A percentile compares a stretch with the other conserved stretches of the same genome.
Conservation (phyloP, 208 protist species). For the Leishmania major region DNA sequence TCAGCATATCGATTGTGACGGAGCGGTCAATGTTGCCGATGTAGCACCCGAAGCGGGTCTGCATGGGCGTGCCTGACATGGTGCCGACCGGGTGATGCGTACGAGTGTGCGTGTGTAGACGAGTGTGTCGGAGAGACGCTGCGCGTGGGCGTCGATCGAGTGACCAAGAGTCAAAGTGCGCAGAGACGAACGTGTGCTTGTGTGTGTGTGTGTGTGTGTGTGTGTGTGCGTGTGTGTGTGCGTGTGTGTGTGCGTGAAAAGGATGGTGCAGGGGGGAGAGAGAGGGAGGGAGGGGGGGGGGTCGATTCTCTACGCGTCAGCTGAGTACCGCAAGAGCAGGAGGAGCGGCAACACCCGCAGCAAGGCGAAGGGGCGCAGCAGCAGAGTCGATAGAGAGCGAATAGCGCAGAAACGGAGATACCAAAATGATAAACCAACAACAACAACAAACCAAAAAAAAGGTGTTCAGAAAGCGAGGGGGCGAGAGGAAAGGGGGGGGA, state of each 20-base stretch:
- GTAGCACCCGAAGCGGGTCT: constrained; percentile 81
- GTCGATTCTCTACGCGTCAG: not conserved
- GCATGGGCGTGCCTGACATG: constrained; percentile 37
- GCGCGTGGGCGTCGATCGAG: not conserved
- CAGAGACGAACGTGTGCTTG: too few species aligned
- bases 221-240: not conserved
- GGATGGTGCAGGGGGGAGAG: not conserved
- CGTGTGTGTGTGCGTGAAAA: not conserved
- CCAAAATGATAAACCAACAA: too few species aligned
- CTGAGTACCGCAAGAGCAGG: not conserved
- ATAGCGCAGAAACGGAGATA: not conserved
- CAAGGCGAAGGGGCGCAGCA: not conserved
- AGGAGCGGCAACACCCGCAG: not conserved
- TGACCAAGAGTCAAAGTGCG: not conserved
- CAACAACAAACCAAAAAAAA: too few species aligned
- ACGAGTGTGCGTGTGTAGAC: not conserved
- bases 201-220: not conserved
- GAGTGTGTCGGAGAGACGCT: not conserved
- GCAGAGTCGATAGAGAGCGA: not conserved
- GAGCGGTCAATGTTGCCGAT: constrained; percentile 87
- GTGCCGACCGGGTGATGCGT: not conserved
- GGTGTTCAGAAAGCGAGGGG: not conserved
- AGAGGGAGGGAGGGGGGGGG: too few species aligned
- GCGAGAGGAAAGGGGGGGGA: not conserved
- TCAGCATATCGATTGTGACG: constrained; percentile 79